phyloP scores from a whole-genome alignment of 768 basidiomycete species.

The Cubamyces lactineus region DNA sequence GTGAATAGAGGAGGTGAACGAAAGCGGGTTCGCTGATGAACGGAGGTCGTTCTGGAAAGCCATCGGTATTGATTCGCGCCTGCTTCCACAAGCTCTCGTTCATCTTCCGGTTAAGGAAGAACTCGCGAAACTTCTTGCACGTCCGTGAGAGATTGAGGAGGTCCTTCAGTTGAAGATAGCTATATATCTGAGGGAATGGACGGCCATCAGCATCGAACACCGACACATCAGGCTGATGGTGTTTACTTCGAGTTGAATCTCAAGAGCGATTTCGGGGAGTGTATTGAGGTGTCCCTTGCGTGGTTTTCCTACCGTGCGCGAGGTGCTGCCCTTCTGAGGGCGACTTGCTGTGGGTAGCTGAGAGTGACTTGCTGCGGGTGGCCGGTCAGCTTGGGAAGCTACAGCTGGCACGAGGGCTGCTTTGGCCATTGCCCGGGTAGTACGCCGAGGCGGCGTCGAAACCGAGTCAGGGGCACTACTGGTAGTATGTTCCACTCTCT shows the following conservation, averaged over 20 bases:
- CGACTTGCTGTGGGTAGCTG: too few relatives aligned
- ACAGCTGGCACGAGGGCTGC: neutral
- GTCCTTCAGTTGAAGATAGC: conserved; percentile 2
- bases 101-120: neutral
- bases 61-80: neutral
- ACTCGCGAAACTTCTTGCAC: conserved; percentile 11
- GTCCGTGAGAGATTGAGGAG: conserved; percentile 7
- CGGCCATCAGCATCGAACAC: neutral
- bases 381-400: too few relatives aligned
- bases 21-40: conserved; percentile 9
- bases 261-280: neutral
- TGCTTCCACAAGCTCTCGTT: neutral
- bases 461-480: too few relatives aligned
- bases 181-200: neutral
- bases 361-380: too few relatives aligned
- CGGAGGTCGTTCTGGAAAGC: neutral
- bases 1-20: conserved; percentile 6
- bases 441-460: too few relatives aligned
- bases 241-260: neutral
- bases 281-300: neutral
- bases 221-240: neutral
- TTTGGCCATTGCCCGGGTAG: neutral
- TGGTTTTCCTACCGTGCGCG: too few relatives aligned
- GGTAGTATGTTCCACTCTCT: neutral
- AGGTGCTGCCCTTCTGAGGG: too few relatives aligned